These are phyloP conservation scores for Sequoia sempervirens DNA, from an alignment of 75 land plant species.

Conservation along the genomic window DNA sequence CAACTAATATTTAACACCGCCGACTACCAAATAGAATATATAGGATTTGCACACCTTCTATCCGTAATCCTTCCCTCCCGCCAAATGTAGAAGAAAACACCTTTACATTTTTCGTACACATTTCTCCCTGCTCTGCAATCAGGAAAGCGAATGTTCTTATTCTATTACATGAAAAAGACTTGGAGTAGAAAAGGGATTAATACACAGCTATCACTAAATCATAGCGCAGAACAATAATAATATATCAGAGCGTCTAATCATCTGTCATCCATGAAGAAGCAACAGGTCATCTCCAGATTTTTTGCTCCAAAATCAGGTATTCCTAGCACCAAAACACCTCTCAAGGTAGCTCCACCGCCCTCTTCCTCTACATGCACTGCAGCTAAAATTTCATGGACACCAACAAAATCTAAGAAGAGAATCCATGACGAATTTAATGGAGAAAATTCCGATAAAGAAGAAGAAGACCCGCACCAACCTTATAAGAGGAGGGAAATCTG, in stretches of 20 bases:
- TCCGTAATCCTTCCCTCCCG: too few species aligned
- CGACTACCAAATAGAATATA: too few species aligned
- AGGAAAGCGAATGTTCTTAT: too few species aligned
- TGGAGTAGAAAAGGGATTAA: too few species aligned
- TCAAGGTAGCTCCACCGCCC: constrained; percentile 2
- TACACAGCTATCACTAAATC: background rate
- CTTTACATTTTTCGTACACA: too few species aligned
- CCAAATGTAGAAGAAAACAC: too few species aligned
- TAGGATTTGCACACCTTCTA: too few species aligned
- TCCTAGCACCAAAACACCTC: background rate
- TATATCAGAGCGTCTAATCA: background rate
- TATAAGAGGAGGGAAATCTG: constrained; percentile 4
- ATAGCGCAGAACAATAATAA: background rate
- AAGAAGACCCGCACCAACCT: constrained; percentile 5
- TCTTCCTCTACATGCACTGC: constrained; percentile 8
- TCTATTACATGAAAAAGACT: too few species aligned
- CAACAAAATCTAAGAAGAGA: constrained; percentile 28
- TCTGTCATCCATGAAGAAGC: constrained; percentile 48
- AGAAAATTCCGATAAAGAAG: constrained; percentile 29
- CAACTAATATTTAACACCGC: too few species aligned
- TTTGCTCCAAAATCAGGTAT: constrained; percentile 65
- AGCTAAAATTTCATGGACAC: constrained; percentile 1
- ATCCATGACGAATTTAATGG: constrained; percentile 37
- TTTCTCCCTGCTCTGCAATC: too few species aligned
- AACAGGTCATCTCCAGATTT: constrained; percentile 87